Evolutionary conservation across 2,329 filamentous ascomycete genomes (phyloP).

Genomic region (Botrytis byssoidea): DNA sequence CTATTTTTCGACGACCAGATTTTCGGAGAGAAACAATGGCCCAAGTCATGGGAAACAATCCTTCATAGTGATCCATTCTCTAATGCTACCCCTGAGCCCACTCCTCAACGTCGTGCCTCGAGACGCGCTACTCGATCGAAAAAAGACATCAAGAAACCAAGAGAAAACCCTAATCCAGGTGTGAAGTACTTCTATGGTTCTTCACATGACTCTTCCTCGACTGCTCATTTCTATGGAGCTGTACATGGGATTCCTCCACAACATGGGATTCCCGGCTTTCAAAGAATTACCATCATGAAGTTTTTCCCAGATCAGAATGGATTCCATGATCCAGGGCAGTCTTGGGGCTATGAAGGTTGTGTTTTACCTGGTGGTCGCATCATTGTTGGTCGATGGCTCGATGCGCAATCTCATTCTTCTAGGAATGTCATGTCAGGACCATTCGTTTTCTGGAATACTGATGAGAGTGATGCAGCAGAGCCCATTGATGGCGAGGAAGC

Average conservation of each 20-base stretch:
- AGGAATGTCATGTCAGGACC: conserved; percentile 34
- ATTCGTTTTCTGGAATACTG: conserved; percentile 42
- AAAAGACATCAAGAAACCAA: neutral
- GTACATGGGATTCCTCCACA: conserved; percentile 51
- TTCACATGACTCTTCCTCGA: conserved; percentile 40
- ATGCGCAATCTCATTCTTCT: conserved; percentile 24
- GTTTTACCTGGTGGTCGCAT: conserved; percentile 48
- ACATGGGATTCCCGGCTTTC: conserved; percentile 50
- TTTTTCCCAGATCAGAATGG: conserved; percentile 38
- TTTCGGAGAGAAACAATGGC: conserved; percentile 29
- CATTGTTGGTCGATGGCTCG: conserved; percentile 52
- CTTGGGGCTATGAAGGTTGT: conserved; percentile 48
- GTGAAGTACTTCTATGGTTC: conserved; percentile 38
- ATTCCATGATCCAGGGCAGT: conserved; percentile 33
- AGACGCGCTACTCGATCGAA: conserved; percentile 11
- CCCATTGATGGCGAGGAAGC: conserved; percentile 28
- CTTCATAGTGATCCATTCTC: conserved; percentile 32
- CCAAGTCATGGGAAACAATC: conserved; percentile 28
- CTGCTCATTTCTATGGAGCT: conserved; percentile 44
- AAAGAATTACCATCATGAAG: conserved; percentile 55
- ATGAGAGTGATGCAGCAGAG: conserved; percentile 23
- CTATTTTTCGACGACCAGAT: conserved; percentile 33
- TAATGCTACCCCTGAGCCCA: neutral
- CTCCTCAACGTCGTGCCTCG: neutral
- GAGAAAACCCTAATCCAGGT: conserved; percentile 11